Percentiles rank a stretch among this genome's conserved stretches.
Evolutionary conservation across 1,284 basidiomycete genomes (phyloP).

Genomic region (Rhodotorula sp.): DNA sequence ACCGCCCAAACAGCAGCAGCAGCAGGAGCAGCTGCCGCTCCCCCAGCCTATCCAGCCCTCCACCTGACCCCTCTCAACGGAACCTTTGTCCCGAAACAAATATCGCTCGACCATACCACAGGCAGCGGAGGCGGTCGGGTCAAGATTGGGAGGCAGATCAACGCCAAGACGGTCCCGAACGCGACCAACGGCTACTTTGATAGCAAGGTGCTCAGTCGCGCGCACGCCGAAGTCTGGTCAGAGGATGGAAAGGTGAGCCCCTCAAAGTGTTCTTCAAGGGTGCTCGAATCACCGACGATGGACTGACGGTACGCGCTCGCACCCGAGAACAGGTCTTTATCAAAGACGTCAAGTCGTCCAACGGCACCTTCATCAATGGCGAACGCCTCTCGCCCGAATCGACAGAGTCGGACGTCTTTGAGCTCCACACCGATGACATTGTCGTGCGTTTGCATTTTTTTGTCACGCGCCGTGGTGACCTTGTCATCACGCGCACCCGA

Average conservation of each 20-base stretch:
- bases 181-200: slow-evolving; percentile 97
- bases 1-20: neutral
- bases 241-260: slow-evolving; percentile 71
- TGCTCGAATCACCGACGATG: too few species aligned
- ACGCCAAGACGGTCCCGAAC: slow-evolving; percentile 89
- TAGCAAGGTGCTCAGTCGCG: slow-evolving; percentile 89
- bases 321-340: slow-evolving; percentile 72
- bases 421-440: slow-evolving; percentile 91
- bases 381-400: slow-evolving; percentile 87
- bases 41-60: slow-evolving; percentile 54
- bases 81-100: slow-evolving; percentile 93
- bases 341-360: slow-evolving; percentile 97
- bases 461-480: too few species aligned
- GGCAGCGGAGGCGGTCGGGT: slow-evolving; percentile 57
- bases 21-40: neutral
- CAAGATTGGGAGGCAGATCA: slow-evolving; percentile 98
- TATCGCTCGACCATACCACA: slow-evolving; percentile 66
- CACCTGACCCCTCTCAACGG: slow-evolving; percentile 95
- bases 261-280: too few species aligned
- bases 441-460: slow-evolving; percentile 66
- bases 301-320: neutral
- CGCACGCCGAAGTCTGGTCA: slow-evolving; percentile 98
- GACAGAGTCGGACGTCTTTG: slow-evolving; percentile 86
- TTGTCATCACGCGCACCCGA: neutral
- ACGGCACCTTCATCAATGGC: slow-evolving; percentile 97